Evolutionary conservation across 352 stramenopile genomes (phyloP), one percentile per base, ranked within the genome.

Genomic region (Phytophthora hibernalis): DNA sequence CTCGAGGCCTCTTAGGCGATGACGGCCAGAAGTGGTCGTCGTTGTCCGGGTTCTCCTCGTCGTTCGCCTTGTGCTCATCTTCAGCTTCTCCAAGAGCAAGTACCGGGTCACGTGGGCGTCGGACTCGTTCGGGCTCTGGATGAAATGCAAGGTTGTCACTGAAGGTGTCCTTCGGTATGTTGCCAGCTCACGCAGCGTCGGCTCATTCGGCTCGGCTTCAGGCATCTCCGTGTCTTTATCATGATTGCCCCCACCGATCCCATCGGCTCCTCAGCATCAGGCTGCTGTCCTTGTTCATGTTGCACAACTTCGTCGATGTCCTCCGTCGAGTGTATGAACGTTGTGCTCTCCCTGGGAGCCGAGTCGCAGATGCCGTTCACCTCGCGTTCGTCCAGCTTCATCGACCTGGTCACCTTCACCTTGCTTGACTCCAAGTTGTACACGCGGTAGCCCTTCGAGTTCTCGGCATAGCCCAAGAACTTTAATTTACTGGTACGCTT

Each of bases 401-500:
- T 12, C 5, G 54, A 69, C 2, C 52, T 53, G 26, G 31, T 26
- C n/a, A 69, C 35, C 16, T 66, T 61, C 10, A 69, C 24, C 20
- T 76, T 72, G 47, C 22, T 26, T 10, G 28, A 24, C 0, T 71
- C 54, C 16, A 71, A 42, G 43, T 70, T 51, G 37, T 56, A 58
- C 1, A 77, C 63, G 15, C 60, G 48, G 28, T 68, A 77, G 0
- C 53, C 63, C 22, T 74, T 79, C 0, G 26, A 28, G 5, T 60
- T 56, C 4, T 68, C 56, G 0, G 54, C 31, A 49, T 77, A 75
- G 1, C 59, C 65, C 1, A 76, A 47, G 16, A 79, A 56, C 24
- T 68, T 52, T n/a, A 72, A 76, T 12, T 21, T 60, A 13, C 77
- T 77, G 3, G 62, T 63, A 3, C 67, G 43, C 33, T 75, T 74